Base-by-base conservation (phyloP, 139 green algal genomes). In the Yamagishiella unicocca region DNA sequence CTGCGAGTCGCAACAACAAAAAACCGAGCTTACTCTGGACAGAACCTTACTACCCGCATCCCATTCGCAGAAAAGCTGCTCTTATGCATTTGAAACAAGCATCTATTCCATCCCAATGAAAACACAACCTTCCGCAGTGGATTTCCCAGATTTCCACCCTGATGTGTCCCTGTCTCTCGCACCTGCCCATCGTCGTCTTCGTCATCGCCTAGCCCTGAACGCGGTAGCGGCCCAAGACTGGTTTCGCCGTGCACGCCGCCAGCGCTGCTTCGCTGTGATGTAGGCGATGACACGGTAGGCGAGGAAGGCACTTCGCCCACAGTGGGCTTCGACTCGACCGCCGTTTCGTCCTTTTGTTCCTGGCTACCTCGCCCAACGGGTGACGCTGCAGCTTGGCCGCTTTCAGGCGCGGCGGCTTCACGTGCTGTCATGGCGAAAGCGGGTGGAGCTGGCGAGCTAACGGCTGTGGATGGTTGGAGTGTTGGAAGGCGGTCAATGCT, bases 401-500 rank as follows among this genome's bases (percentile, higher is more conserved):
- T n/a, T n/a, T n/a, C n/a, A n/a, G n/a, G n/a, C n/a, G n/a, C n/a
- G 58, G 19, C 19, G 17, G 19, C 19, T 68, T 6, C 58, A 9
- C 58, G 58, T 6, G 22, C 17, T 29, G n/a, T 29, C 58, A 68
- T n/a, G 58, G 58, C 58, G 22, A 22, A 9, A 58, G 58, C 9
- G 27, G 45, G 45, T 4, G 45, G 72, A 12, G 70, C 43, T 43
- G 4, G 46, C 31, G 74, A 33, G 0, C 29, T 25, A 1, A 45
- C 33, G 31, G 17, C n/a, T 29, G 4, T 14, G 66, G 25, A 33
- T 0, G 80, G 61, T 31, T 31, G 37, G n/a, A 86, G 80, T 4
- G 22, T 53, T 19, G 80, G 80, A 33, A 86, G 50, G 64, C 62
- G 64, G 80, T 86, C 80, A n/a, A 37, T 55, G 45, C 62, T 78